Evolutionary conservation across 768 basidiomycete species (phyloP).

Genomic region (Daedaleopsis sinensis): DNA sequence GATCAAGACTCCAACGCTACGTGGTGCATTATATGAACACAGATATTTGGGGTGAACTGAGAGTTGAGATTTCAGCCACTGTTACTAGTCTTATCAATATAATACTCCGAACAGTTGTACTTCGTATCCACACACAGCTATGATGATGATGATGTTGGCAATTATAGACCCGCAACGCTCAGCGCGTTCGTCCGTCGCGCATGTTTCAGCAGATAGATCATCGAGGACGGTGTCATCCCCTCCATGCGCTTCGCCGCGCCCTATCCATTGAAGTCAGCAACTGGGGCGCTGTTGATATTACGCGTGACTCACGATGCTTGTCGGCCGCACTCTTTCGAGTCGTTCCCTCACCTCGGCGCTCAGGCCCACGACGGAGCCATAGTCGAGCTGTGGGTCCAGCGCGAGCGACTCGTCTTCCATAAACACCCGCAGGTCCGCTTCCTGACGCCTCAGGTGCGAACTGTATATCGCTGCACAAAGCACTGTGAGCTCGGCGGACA

Average conservation of each 20-base stretch:
- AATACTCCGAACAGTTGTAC: too few species aligned
- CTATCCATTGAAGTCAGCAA: constrained; percentile 38
- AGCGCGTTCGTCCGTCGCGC: constrained; percentile 44
- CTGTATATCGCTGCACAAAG: constrained; percentile 55
- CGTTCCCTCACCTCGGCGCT: constrained; percentile 78
- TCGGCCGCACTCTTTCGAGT: constrained; percentile 60
- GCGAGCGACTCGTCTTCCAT: constrained; percentile 72
- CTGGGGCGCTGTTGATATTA: background rate
- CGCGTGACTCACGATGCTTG: constrained; percentile 58
- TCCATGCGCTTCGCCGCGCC: constrained; percentile 94
- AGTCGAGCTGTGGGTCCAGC: constrained; percentile 75
- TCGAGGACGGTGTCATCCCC: constrained; percentile 84
- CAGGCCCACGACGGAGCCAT: constrained; percentile 62
- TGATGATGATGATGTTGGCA: too few species aligned
- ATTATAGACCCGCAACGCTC: background rate
- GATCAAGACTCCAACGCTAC: too few species aligned
- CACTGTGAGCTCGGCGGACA: background rate
- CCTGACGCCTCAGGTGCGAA: constrained; percentile 69
- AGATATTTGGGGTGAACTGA: too few species aligned
- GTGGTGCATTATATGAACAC: too few species aligned
- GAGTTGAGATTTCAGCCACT: too few species aligned
- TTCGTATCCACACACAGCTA: too few species aligned
- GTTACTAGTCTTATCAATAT: too few species aligned
- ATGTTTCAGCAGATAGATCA: constrained; percentile 69
- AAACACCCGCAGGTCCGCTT: constrained; percentile 74